These are phyloP conservation scores for Candida buenavistaensis DNA, from an alignment of 1,139 yeast species.

Conservation along the genomic window DNA sequence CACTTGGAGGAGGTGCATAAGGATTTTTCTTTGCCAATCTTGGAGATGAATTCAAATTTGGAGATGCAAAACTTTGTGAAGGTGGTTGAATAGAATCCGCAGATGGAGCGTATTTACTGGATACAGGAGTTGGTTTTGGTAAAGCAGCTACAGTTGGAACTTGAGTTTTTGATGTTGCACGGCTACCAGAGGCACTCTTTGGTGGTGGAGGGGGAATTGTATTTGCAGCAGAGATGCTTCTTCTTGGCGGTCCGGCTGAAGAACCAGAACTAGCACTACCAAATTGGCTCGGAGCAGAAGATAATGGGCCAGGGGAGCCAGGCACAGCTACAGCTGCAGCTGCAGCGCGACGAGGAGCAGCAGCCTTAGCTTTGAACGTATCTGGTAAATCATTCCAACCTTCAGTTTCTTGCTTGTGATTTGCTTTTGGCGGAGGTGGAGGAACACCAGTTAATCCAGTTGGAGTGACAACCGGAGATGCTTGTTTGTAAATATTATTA, in stretches of 20 bases:
- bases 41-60: conserved; percentile 17
- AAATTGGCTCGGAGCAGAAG: conserved; percentile 8
- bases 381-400: conserved; percentile 96
- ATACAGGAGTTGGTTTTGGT: conserved; percentile 22
- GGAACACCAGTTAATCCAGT: conserved; percentile 15
- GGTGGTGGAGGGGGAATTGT: conserved; percentile 39
- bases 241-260: conserved; percentile 12
- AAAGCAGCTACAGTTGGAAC: conserved; percentile 20
- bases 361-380: conserved; percentile 51
- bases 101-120: conserved; percentile 41
- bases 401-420: conserved; percentile 60
- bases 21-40: conserved; percentile 35
- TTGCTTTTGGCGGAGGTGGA: conserved; percentile 36
- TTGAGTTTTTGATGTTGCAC: conserved; percentile 28
- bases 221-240: conserved; percentile 12
- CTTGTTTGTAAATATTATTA: conserved; percentile 19
- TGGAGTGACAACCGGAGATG: conserved; percentile 15
- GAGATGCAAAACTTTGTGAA: conserved; percentile 27
- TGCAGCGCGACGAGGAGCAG: conserved; percentile 54
- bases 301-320: conserved; percentile 28
- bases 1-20: conserved; percentile 27
- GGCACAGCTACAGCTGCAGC: conserved; percentile 32
- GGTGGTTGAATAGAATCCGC: conserved; percentile 15
- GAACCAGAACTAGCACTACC: conserved; percentile 1
- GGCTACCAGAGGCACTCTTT: conserved; percentile 25